These are phyloP conservation scores for Lentinula sp. DNA, from an alignment of 768 basidiomycete genomes.

Conservation along the genomic window DNA sequence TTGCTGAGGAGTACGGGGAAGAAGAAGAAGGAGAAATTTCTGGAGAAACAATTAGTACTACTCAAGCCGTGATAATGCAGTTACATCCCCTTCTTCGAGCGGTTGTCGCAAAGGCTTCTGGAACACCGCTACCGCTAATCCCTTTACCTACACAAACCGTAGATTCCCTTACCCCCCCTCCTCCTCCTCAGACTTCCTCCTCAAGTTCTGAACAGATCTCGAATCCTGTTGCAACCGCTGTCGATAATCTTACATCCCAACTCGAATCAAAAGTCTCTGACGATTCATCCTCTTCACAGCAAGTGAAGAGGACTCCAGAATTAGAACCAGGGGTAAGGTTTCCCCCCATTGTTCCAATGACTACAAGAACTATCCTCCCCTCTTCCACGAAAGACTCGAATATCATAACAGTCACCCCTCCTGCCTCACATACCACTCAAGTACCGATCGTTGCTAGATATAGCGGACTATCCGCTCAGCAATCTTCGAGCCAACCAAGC, in stretches of 20 bases:
- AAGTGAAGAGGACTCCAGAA: neutral
- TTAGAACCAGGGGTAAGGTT: neutral
- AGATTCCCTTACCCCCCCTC: neutral
- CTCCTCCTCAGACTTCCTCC: neutral
- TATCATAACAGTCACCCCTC: neutral
- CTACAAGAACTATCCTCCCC: neutral
- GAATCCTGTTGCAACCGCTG: neutral
- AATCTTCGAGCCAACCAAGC: slow-evolving; percentile 4
- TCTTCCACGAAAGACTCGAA: neutral
- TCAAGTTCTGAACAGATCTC: neutral
- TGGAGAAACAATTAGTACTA: slow-evolving; percentile 36
- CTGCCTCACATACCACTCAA: neutral
- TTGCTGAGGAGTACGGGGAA: slow-evolving; percentile 27
- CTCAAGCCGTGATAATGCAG: slow-evolving; percentile 46
- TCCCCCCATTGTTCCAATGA: neutral
- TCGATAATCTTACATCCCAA: neutral
- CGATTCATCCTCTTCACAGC: neutral
- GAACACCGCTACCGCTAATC: slow-evolving; percentile 11
- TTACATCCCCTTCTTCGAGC: slow-evolving; percentile 52
- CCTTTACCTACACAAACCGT: neutral
- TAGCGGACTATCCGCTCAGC: neutral
- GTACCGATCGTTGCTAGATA: neutral
- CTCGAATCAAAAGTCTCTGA: neutral
- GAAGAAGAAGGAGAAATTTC: slow-evolving; percentile 63
- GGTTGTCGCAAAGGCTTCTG: slow-evolving; percentile 46